Conservation (phyloP, 192 early-diverging fungal genomes). For the Backusella mclennaniae region DNA sequence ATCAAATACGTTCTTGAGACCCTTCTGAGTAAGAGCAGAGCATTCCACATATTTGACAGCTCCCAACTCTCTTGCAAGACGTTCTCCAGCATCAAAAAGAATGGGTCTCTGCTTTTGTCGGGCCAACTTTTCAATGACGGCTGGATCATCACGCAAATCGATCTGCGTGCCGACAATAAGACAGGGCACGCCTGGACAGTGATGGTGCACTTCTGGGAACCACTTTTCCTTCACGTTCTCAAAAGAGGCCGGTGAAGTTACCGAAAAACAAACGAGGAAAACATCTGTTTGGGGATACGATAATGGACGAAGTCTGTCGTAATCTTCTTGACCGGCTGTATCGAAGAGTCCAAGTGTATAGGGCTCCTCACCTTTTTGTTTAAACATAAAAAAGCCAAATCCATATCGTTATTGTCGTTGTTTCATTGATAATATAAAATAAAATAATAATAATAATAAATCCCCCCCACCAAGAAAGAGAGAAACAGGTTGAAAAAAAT, state of each 20-base stretch:
- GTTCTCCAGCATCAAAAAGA: constrained; percentile 74
- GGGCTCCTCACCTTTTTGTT: constrained; percentile 69
- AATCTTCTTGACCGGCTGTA: constrained; percentile 97
- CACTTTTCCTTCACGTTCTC: constrained; percentile 97
- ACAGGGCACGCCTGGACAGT: constrained; percentile 94
- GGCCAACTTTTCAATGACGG: constrained; percentile 73
- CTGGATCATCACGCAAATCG: constrained; percentile 87
- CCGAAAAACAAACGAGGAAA: constrained; percentile 93
- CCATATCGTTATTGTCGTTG: not conserved
- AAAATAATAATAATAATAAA: not conserved
- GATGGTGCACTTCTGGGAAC: constrained; percentile 95
- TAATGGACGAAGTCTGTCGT: constrained; percentile 88
- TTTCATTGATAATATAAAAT: not conserved
- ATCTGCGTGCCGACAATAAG: constrained; percentile 90
- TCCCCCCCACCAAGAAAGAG: not conserved
- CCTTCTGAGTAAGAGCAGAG: constrained; percentile 87
- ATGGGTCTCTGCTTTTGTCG: constrained; percentile 85
- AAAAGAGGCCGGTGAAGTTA: constrained; percentile 88
- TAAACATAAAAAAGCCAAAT: not conserved
- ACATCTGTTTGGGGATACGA: constrained; percentile 97
- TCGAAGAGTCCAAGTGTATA: constrained; percentile 95
- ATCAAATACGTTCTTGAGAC: constrained; percentile 92
- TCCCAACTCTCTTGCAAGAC: constrained; percentile 76
- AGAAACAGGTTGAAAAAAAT: not conserved
- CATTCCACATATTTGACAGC: constrained; percentile 96